Conservation (phyloP, 768 basidiomycete genomes). For the Russula sp. region DNA sequence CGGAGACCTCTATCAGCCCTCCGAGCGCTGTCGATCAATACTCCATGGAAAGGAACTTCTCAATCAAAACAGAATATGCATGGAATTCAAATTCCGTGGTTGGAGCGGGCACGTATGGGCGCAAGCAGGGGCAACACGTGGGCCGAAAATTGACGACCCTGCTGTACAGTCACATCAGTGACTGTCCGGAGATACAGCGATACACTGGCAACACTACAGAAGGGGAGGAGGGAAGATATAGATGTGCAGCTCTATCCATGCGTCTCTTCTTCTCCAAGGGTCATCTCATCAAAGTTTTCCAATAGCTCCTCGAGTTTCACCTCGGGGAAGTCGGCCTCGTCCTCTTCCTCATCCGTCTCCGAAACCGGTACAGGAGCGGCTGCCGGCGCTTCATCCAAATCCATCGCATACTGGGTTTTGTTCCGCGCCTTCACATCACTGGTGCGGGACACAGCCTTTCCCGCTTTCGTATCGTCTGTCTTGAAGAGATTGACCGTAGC, state of each 20-base stretch:
- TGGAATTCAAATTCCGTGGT: not conserved
- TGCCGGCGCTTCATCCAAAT: constrained; percentile 46
- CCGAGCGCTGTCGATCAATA: not conserved
- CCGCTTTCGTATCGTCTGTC: constrained; percentile 35
- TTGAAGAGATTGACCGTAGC: constrained; percentile 85
- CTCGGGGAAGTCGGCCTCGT: constrained; percentile 85
- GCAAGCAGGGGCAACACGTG: not conserved
- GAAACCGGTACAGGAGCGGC: constrained; percentile 31
- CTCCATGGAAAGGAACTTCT: not conserved
- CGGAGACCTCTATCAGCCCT: not conserved
- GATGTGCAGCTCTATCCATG: constrained; percentile 3
- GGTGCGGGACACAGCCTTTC: constrained; percentile 40
- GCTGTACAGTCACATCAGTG: not conserved
- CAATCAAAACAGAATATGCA: not conserved
- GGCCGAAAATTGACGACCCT: not conserved
- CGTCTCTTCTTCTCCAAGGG: constrained; percentile 44
- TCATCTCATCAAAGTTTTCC: constrained; percentile 91
- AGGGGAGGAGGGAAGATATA: not conserved
- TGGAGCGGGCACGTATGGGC: not conserved
- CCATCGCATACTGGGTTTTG: constrained; percentile 56
- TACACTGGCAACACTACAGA: not conserved
- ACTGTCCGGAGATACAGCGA: not conserved
- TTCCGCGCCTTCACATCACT: constrained; percentile 37
- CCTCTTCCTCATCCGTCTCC: constrained; percentile 33
- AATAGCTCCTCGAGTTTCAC: constrained; percentile 78